Percentiles rank a stretch among this genome's conserved stretches.
Conservation (phyloP, 163 green algal genomes). For the Chlamydomonas reinhardtii region DNA sequence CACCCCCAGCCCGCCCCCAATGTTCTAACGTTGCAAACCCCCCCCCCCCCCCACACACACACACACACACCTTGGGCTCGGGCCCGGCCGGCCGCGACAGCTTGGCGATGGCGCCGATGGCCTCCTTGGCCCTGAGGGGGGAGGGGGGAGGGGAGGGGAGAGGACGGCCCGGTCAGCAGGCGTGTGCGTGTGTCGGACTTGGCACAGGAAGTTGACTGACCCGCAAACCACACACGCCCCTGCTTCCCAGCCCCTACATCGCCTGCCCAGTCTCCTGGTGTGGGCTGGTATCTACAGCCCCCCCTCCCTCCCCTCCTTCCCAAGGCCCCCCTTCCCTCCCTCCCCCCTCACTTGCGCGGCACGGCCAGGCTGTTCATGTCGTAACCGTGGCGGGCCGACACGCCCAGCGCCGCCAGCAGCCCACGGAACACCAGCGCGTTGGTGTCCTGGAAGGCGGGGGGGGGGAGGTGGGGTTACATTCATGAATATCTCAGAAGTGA, state of each 20-base stretch:
- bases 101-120: constrained; percentile 92
- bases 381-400: constrained; percentile 80
- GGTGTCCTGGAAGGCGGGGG: constrained; percentile 85
- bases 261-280: no score
- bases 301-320: background rate
- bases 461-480: background rate
- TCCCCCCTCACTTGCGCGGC: constrained; percentile 65
- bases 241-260: no score
- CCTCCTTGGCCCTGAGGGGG: constrained; percentile 72
- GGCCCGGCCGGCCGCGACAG: constrained; percentile 66
- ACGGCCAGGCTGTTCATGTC: constrained; percentile 97
- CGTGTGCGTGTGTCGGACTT: no score
- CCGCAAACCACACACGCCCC: no score
- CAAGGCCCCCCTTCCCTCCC: background rate
- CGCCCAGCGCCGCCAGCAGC: constrained; percentile 83
- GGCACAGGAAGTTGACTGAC: no score
- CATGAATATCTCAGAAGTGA: no score
- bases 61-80: background rate
- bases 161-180: no score
- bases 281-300: no score
- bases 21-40: no score
- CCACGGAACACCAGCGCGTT: constrained; percentile 96
- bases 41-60: no score
- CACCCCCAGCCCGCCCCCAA: no score
- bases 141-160: no score